Conservation (phyloP, 2,329 filamentous ascomycete species). For the Pestalotiopsis sp. region DNA sequence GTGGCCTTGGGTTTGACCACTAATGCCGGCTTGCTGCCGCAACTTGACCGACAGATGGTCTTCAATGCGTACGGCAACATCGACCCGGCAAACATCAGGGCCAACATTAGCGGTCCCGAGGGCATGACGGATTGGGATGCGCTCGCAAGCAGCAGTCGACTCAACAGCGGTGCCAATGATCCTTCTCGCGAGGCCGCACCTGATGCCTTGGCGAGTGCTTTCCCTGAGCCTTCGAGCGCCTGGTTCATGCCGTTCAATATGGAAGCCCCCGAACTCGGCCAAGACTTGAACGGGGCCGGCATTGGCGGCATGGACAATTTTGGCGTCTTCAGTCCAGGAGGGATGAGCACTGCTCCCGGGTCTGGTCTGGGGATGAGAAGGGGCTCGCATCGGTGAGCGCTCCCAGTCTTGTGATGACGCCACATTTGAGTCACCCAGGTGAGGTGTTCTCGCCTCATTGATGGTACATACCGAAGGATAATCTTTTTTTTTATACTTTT, state of each 20-base stretch:
- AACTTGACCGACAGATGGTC: constrained; percentile 76
- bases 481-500: background rate
- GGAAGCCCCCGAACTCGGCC: constrained; percentile 68
- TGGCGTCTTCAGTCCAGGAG: constrained; percentile 46
- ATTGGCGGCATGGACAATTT: constrained; percentile 51
- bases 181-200: constrained; percentile 27
- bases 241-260: constrained; percentile 97
- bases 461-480: background rate
- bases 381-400: constrained; percentile 6
- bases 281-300: constrained; percentile 46
- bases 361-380: constrained; percentile 16
- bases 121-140: constrained; percentile 50
- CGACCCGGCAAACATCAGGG: constrained; percentile 35
- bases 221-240: constrained; percentile 60
- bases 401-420: background rate
- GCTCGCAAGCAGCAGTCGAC: constrained; percentile 36
- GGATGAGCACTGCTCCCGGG: constrained; percentile 34
- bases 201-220: constrained; percentile 26
- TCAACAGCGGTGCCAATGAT: constrained; percentile 28
- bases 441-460: background rate
- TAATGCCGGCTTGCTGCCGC: constrained; percentile 58
- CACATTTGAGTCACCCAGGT: background rate
- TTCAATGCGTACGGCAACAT: constrained; percentile 70
- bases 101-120: constrained; percentile 37
- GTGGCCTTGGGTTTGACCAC: constrained; percentile 55